Base-by-base conservation (phyloP, 176 grass and related monocot genomes). In the Triticum dicoccoides region DNA sequence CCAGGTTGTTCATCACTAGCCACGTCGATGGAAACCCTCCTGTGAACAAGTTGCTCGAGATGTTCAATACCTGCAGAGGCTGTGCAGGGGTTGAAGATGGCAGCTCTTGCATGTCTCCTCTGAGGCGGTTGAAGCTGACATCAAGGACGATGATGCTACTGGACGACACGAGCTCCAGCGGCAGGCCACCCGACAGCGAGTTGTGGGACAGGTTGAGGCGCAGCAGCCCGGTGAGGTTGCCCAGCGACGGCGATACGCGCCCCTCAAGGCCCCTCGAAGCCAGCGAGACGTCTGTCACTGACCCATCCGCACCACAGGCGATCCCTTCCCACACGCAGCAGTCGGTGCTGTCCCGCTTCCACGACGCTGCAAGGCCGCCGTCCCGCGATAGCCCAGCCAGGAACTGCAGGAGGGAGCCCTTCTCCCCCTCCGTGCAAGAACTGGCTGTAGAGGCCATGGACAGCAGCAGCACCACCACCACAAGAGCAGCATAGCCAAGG, bases 91-190 rank as follows among this genome's bases (percentile, higher is more conserved):
- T 45, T 66, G 70, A 84, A 42, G 68, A 84, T 52, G 76, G 83
- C 56, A 78, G 67, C 8, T 72, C 79, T 29, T 38, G 5, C 5
- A 92, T 39, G 65, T 29, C 58, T 34, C 71, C 85, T 0, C 20
- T 18, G 9, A 92, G 87, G 30, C 35, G 20, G 84, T 92, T 92
- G 75, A 92, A 92, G 69, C 91, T 90, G 77, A 92, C 69, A 7
- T 93, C 84, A 9, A 90, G 85, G 2, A 84, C 29, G 4, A 82
- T 5, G 24, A 92, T 68, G 56, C 71, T 90, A 6, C 34, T 41
- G 2, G 91, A 85, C 1, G n/a, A 78, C 25, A 80, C 33, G 56
- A 92, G 35, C 51, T 77, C 85, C 21, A 54, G 17, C 0, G 88
- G 84, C 8, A 90, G 25, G 5, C 21, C 52, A 25, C 88, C 91